Percentiles rank a stretch among this genome's conserved stretches.
Conservation (phyloP, 768 basidiomycete genomes). For the Podaxis rugospora region DNA sequence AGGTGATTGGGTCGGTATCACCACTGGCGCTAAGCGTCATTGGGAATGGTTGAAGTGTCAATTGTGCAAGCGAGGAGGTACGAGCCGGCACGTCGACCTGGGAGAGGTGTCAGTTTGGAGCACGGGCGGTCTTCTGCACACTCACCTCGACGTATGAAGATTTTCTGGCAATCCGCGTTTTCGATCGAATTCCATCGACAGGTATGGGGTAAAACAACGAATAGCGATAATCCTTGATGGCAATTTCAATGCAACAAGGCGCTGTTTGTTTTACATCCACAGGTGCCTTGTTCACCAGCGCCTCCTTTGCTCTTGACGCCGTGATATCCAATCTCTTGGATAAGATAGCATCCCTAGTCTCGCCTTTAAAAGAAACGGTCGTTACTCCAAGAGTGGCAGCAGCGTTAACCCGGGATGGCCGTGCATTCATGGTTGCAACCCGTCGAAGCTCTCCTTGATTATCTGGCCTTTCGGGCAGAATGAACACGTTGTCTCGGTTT, state of each 20-base stretch:
- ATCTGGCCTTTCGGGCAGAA: constrained; percentile 25
- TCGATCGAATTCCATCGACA: constrained; percentile 30
- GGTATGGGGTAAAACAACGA: constrained; percentile 39
- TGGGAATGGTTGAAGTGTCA: constrained; percentile 25
- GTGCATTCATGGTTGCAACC: background rate
- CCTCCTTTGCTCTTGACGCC: constrained; percentile 14
- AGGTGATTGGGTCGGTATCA: constrained; percentile 14
- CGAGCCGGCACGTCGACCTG: constrained; percentile 23
- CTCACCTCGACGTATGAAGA: constrained; percentile 46
- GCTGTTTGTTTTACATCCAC: constrained; percentile 23
- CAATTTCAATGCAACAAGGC: constrained; percentile 27
- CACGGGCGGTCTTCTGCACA: constrained; percentile 13
- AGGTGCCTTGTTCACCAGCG: constrained; percentile 18
- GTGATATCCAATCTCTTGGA: constrained; percentile 15
- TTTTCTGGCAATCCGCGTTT: constrained; percentile 47
- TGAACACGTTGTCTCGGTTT: constrained; percentile 25
- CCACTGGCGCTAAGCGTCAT: constrained; percentile 12
- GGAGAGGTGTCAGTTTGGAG: constrained; percentile 3
- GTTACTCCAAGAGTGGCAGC: background rate
- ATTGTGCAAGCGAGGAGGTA: constrained; percentile 9
- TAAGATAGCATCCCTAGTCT: background rate
- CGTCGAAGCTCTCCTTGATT: constrained; percentile 6
- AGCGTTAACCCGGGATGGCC: background rate
- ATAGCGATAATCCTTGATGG: constrained; percentile 19
- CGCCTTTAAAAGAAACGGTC: background rate